Evolutionary conservation across 75 land plant genomes (phyloP).

Genomic region (Cupressus sempervirens): DNA sequence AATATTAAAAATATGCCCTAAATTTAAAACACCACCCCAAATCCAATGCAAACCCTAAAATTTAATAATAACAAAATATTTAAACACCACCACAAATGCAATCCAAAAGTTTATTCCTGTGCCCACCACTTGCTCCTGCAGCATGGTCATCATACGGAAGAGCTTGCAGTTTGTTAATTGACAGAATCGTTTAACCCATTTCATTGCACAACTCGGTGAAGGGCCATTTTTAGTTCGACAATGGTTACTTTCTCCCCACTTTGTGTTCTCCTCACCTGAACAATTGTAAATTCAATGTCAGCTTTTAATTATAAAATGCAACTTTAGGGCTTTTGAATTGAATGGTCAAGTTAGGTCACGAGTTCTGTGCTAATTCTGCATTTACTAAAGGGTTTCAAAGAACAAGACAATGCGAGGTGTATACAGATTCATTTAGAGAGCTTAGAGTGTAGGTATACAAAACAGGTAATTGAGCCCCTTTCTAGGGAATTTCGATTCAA

Average conservation of each 20-base stretch:
- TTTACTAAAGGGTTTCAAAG: not conserved
- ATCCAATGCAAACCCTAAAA: too few species aligned
- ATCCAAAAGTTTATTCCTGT: too few species aligned
- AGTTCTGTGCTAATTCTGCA: not conserved
- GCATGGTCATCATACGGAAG: not conserved
- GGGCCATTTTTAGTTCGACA: constrained; percentile 41
- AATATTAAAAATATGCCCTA: too few species aligned
- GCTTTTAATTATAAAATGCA: not conserved
- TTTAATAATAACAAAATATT: too few species aligned
- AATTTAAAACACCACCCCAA: too few species aligned
- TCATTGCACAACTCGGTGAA: constrained; percentile 35
- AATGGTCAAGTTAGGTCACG: not conserved
- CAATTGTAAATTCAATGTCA: not conserved
- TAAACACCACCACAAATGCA: too few species aligned
- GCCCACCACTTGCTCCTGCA: not conserved
- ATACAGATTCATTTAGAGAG: too few species aligned
- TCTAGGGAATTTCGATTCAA: not conserved
- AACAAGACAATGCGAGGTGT: not conserved
- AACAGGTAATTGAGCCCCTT: too few species aligned
- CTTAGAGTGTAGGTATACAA: too few species aligned
- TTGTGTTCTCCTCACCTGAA: constrained; percentile 44
- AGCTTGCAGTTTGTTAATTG: too few species aligned
- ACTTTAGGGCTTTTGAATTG: not conserved
- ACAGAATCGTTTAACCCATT: not conserved
- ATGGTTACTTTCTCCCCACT: constrained; percentile 41